Evolutionary conservation across 192 early-diverging fungal genomes (phyloP), one percentile per base, ranked within the genome.

Genomic region (Coemansia asiatica): DNA sequence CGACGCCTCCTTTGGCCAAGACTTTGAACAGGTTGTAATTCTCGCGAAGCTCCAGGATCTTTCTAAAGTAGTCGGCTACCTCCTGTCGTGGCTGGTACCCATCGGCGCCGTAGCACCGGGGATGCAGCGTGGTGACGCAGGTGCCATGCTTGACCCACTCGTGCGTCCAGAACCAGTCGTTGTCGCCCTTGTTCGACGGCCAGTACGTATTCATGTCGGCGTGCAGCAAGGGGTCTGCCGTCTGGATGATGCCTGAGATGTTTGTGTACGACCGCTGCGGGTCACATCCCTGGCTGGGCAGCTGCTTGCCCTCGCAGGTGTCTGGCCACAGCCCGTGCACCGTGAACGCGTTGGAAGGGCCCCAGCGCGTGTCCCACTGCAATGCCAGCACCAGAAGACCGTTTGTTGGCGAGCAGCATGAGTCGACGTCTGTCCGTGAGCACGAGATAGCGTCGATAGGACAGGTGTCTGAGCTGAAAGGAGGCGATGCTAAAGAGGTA

Each of bases 71-170:
- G 56, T 82, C 85, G 55, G 68, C 66, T 0, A 88, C 83, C 61
- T 88, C 89, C 26, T 87, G 67, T 49, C 85, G 62, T 46, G 80
- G 60, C 21, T 44, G 54, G 33, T 83, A 87, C 19, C 38, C 47
- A 15, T 48, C 62, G 6, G 46, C 38, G 18, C 28, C 67, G 61
- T 84, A 87, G 82, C 91, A 92, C 4, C 29, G 21, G 19, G 88
- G 90, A 18, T 80, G 77, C 44, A 90, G 67, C 1, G 89, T 90
- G 2, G 84, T 82, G 8, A 90, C 85, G 72, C 90, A 92, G 8
- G 88, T 91, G 21, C 91, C 91, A 67, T 93, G 91, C 83, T 93
- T 93, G 82, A 68, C 72, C 88, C 88, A 93, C 57, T 93, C 91
- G 67, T 93, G 91, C 6, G 86, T 69, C 89, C 89, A 91, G 76